Percentiles rank a stretch among this genome's conserved stretches.
These are phyloP conservation scores for Pyracantha coccinea DNA, from an alignment of 331 rosid species.

Conservation along the genomic window DNA sequence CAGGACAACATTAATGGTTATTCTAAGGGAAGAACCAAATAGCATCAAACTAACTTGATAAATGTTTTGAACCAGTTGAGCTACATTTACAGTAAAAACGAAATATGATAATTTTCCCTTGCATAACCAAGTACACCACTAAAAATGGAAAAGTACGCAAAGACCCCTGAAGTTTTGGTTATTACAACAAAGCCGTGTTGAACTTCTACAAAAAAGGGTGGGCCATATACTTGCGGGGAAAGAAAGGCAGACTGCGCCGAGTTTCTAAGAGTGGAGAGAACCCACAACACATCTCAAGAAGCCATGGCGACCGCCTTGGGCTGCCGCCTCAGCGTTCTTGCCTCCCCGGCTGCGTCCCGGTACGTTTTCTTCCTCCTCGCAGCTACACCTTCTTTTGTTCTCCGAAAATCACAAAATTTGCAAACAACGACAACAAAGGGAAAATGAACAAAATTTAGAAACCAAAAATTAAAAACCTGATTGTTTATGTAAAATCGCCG, in stretches of 20 bases:
- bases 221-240: constrained; percentile 25
- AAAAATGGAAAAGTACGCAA: not conserved
- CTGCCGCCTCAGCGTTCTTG: not conserved
- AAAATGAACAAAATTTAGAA: not conserved
- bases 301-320: constrained; percentile 10
- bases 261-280: not conserved
- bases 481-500: not conserved
- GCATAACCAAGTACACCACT: not conserved
- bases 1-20: too few species aligned
- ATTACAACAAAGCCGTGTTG: not conserved
- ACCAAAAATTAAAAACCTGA: not conserved
- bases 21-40: too few species aligned
- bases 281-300: not conserved
- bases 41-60: too few species aligned
- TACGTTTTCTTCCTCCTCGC: not conserved
- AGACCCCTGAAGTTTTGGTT: not conserved
- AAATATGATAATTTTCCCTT: too few species aligned
- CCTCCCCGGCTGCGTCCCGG: not conserved
- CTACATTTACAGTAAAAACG: not conserved
- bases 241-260: constrained; percentile 20
- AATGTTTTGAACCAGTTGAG: too few species aligned
- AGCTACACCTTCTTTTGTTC: not conserved
- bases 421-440: too few species aligned
- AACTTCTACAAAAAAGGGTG: not conserved
- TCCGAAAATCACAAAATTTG: too few species aligned